Evolutionary conservation across 2,329 filamentous ascomycete genomes (phyloP), one percentile per base, ranked within the genome.

Genomic region (Phialocephala sp.): DNA sequence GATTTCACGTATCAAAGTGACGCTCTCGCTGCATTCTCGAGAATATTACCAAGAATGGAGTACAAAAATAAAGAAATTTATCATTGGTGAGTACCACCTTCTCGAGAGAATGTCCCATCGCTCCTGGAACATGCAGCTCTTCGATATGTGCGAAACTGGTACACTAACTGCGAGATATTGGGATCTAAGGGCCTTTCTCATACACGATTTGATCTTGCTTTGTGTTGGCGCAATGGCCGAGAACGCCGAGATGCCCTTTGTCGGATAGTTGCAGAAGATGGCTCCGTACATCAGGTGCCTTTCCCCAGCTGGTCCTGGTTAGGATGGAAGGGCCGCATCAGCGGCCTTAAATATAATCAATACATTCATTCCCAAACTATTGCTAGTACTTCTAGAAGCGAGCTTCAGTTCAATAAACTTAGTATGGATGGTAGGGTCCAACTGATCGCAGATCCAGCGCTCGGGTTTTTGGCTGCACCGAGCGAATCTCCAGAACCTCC

Each of bases 261-360:
- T 41, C 59, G 47, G 24, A 18, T 61, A n/a, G 27, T 55, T 8
- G 47, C 35, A 6, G 45, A 61, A 11, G 59, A 54, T 18, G 59
- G 52, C 5, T n/a, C 37, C 3, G 50, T 55, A 8, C 47, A 55
- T 37, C 11, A 61, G 6, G 14, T 54, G 4, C 5, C n/a, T 8
- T 61, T 61, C 36, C 59, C 59, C 36, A 61, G 35, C 22, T 61
- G 59, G 59, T 61, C 59, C 5, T 61, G 59, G 59, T 20, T 61
- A 20, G 59, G 59, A 18, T 61, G 59, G 59, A 39, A 11, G 18
- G 59, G 59, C 3, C 55, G 55, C 12, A 24, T 61, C n/a, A 36
- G 59, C 12, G 59, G 59, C 2, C 36, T 18, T 15, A 39, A 22
- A 18, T 61, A 54, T 36, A 61, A 61, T 39, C 35, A 55, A 11